Base-by-base conservation (phyloP, 1,284 basidiomycete genomes). In the Clitocybe nebularis region DNA sequence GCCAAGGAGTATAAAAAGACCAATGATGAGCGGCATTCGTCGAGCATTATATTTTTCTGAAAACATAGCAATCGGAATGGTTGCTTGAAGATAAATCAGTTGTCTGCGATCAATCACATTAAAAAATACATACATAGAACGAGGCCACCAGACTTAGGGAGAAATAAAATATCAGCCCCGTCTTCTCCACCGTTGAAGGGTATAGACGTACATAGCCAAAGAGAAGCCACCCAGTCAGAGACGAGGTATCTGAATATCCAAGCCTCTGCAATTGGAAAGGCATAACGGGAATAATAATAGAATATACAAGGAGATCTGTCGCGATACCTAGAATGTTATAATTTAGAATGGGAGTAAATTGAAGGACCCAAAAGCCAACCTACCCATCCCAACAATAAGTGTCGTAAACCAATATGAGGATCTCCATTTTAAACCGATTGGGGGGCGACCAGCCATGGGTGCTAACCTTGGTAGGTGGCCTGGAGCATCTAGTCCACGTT, bases 211-310 rank as follows among this genome's bases (percentile, higher is more conserved):
- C 78, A 49, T 71, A 81, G 41, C 77, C 76, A 51, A 81, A 83
- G 5, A 87, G 63, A 1, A 88, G 66, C 79, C 81, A 88, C 24
- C 83, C 82, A 0, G 77, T 72, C n/a, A 77, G 68, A 3, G 69
- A 68, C 13, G 82, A 84, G 6, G 83, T 70, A 7, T 64, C 53
- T 1, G 52, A 54, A 50, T 81, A 81, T 0, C 72, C 67, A 24
- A 85, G 67, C 7, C 49, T 54, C 52, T 84, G 72, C 4, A 88
- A 69, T 33, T 79, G 79, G 56, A 87, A 91, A 0, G 88, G 88
- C 44, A 90, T 68, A 33, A 90, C 79, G 2, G 88, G 87, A 19
- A 85, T 78, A 36, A 86, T 75, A 35, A 83, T 69, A 1, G 83
- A 81, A 52, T 87, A 88, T 0, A 82, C 72, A 11, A 85, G 62